Percentiles rank a stretch among this genome's conserved stretches.
These are phyloP conservation scores for Ottelia alismoides DNA, from an alignment of 106 monocot species.

Conservation along the genomic window DNA sequence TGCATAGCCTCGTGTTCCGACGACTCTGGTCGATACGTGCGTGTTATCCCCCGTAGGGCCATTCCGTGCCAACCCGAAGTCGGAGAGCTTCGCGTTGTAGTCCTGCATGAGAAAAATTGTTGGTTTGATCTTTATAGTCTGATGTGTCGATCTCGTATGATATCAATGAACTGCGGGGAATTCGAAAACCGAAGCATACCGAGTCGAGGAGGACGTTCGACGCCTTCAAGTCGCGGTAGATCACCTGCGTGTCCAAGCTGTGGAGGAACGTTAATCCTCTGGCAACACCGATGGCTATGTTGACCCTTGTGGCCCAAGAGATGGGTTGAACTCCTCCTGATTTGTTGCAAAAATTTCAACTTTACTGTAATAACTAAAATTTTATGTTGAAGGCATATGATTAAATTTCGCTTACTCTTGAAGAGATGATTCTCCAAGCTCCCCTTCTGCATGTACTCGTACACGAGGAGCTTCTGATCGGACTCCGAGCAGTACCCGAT, in stretches of 20 bases:
- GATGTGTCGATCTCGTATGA: too few relatives aligned
- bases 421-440: conserved; percentile 84
- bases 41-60: too few relatives aligned
- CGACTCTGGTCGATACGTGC: conserved; percentile 62
- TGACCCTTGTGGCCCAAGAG: conserved; percentile 56
- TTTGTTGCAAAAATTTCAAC: too few relatives aligned
- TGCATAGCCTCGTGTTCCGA: conserved; percentile 72
- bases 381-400: too few relatives aligned
- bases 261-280: conserved; percentile 62
- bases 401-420: too few relatives aligned
- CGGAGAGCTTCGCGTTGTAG: conserved; percentile 71
- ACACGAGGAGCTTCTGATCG: too few relatives aligned
- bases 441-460: conserved; percentile 64
- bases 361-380: too few relatives aligned
- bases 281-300: conserved; percentile 65
- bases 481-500: too few relatives aligned
- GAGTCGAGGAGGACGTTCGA: conserved; percentile 74
- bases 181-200: conserved; percentile 35
- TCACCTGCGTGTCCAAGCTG: conserved; percentile 34
- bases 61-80: conserved; percentile 72
- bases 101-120: conserved; percentile 44
- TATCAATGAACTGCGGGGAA: too few relatives aligned
- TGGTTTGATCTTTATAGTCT: neutral
- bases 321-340: conserved; percentile 48
- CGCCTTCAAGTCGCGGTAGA: too few relatives aligned